Evolutionary conservation across 2,329 filamentous ascomycete species (phyloP).

Genomic region (Aspergillus ochraceus): DNA sequence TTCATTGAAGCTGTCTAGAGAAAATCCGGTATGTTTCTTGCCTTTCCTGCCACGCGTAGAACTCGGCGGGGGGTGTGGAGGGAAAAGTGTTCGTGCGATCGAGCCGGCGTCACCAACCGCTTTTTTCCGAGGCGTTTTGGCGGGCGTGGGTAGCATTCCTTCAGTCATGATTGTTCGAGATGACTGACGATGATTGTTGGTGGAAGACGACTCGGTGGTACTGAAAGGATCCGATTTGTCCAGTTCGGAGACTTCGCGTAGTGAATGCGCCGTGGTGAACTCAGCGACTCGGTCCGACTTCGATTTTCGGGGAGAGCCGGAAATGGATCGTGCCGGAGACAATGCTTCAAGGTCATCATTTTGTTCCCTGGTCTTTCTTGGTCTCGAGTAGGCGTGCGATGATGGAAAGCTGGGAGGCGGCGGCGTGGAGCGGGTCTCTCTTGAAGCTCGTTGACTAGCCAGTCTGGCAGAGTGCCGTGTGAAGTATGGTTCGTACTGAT

Average conservation of each 20-base stretch:
- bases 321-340: conserved; percentile 31
- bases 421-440: conserved; percentile 29
- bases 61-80: conserved; percentile 45
- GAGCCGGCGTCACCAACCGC: conserved; percentile 44
- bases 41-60: conserved; percentile 50
- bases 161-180: conserved; percentile 32
- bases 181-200: conserved; percentile 22
- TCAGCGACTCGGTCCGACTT: conserved; percentile 13
- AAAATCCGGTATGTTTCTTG: conserved; percentile 47
- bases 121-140: conserved; percentile 62
- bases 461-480: conserved; percentile 43
- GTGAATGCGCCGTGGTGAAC: conserved; percentile 19
- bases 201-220: conserved; percentile 21
- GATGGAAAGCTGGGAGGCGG: conserved; percentile 32
- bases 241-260: conserved; percentile 16
- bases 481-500: conserved; percentile 41
- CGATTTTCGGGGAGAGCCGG: conserved; percentile 30
- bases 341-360: conserved; percentile 24
- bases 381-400: conserved; percentile 18
- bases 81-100: conserved; percentile 57
- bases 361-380: conserved; percentile 23
- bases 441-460: conserved; percentile 34
- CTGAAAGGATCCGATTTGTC: conserved; percentile 25
- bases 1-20: conserved; percentile 45
- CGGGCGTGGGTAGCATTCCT: conserved; percentile 60